phyloP scores from a whole-genome alignment of 257 asterid genomes.

The Striga asiatica region DNA sequence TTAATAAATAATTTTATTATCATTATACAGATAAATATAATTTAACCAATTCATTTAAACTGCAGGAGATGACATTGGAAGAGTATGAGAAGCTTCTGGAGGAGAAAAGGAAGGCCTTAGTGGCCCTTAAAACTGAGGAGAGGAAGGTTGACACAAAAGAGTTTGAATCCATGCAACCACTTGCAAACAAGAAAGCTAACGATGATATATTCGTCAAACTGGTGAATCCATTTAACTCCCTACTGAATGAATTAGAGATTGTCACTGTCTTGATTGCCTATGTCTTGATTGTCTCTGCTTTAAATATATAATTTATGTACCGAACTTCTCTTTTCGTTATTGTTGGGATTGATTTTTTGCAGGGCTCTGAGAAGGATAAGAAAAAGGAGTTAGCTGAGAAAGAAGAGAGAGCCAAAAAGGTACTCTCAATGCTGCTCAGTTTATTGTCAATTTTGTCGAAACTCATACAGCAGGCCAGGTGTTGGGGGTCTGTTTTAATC shows the following conservation, averaged over 20 bases:
- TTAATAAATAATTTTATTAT: too few relatives aligned
- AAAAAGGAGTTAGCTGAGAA: constrained; percentile 66
- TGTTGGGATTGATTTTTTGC: neutral
- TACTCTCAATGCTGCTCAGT: neutral
- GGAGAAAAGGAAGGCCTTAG: constrained; percentile 70
- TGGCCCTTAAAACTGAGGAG: constrained; percentile 48
- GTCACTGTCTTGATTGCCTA: neutral
- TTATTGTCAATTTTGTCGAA: neutral
- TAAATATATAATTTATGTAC: neutral
- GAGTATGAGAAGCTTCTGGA: constrained; percentile 79
- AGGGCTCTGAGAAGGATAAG: constrained; percentile 75
- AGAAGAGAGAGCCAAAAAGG: constrained; percentile 84
- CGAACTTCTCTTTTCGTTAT: neutral
- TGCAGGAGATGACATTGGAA: constrained; percentile 86
- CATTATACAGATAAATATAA: too few relatives aligned
- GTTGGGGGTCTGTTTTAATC: neutral
- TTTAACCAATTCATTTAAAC: neutral
- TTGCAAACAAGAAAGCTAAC: constrained; percentile 59
- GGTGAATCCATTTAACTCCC: constrained; percentile 32
- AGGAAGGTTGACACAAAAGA: constrained; percentile 71
- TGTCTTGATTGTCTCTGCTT: neutral
- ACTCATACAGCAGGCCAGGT: neutral
- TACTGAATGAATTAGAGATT: too few relatives aligned
- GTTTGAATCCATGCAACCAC: constrained; percentile 69
- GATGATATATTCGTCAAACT: constrained; percentile 67